Base-by-base conservation (phyloP, 2,329 filamentous ascomycete species). In the Zymoseptoria pseudotritici region DNA sequence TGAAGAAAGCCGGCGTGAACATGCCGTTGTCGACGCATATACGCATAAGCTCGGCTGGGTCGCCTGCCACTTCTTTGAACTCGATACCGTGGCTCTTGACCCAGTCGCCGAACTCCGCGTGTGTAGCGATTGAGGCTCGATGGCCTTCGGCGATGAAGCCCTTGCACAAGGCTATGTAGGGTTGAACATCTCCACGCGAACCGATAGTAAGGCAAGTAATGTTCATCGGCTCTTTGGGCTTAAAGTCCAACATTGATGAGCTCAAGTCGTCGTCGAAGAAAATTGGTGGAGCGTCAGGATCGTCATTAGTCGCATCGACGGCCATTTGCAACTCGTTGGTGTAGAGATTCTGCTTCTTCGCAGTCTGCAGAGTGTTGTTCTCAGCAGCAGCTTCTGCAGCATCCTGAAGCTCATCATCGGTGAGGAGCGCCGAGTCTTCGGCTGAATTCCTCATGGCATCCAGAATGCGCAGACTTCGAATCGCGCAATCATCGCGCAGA, bases 11-110 rank as follows among this genome's bases (percentile, higher is more conserved):
- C 68, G 89, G 89, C 0, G 94, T 97, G 71, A 99, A 99, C 77
- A 96, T 97, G 69, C 94, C 94, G 71, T 97, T 91, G 72, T 97
- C 91, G 54, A 97, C 93, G 71, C 94, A 99, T 50, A 99, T 86
- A 1, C 88, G 84, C 93, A 99, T 97, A 53, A 99, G 82, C 74
- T 97, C 93, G 31, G 86, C 90, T 0, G 94, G 94, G 70, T 99
- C 91, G 31, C 94, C 94, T 63, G 88, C 91, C 0, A 99, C 88
- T 7, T 88, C 86, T 4, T 85, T 86, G 73, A 97, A 99, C 62
- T 94, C 91, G 67, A 99, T 97, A 0, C 93, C 94, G 71, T 97
- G 91, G n/a, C 86, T 84, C 71, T 91, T 84, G 52, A 99, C 84
- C 92, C 93, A 99, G 13, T 80, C 82, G 67, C 89, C 86, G 69